These are phyloP conservation scores for Hypoxylon cercidicola DNA, from an alignment of 495 filamentous ascomycete genomes.

Conservation along the genomic window DNA sequence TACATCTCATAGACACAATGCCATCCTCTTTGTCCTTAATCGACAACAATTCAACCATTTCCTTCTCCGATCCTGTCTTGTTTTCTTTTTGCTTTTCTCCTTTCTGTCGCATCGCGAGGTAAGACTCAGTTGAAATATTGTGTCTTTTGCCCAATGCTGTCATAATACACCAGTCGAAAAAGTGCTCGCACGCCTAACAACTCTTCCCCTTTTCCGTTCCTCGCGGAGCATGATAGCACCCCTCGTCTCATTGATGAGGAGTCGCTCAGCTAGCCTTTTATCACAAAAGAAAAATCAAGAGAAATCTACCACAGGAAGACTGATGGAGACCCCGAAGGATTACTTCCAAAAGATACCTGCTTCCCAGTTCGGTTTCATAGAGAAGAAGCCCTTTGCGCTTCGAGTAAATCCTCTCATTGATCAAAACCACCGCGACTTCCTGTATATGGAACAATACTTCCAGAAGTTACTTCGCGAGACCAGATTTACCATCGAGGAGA, in stretches of 20 bases:
- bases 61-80: constrained; percentile 13
- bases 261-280: background rate
- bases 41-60: constrained; percentile 22
- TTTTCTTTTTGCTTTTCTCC: constrained; percentile 2
- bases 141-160: constrained; percentile 6
- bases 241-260: constrained; percentile 16
- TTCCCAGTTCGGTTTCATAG: background rate
- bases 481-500: constrained; percentile 28
- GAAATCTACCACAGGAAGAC: background rate
- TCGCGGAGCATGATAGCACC: background rate
- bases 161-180: constrained; percentile 8
- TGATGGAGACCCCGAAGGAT: background rate
- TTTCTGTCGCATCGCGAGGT: constrained; percentile 4
- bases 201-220: constrained; percentile 2
- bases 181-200: background rate
- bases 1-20: constrained; percentile 1
- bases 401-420: constrained; percentile 32
- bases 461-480: constrained; percentile 26
- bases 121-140: background rate
- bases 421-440: constrained; percentile 22
- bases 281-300: background rate
- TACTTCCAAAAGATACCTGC: background rate
- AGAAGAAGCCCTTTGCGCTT: constrained; percentile 21
- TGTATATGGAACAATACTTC: constrained; percentile 37
- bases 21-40: constrained; percentile 30